phyloP scores from a whole-genome alignment of 805 yeast species.

The Nakazawaea holstii region DNA sequence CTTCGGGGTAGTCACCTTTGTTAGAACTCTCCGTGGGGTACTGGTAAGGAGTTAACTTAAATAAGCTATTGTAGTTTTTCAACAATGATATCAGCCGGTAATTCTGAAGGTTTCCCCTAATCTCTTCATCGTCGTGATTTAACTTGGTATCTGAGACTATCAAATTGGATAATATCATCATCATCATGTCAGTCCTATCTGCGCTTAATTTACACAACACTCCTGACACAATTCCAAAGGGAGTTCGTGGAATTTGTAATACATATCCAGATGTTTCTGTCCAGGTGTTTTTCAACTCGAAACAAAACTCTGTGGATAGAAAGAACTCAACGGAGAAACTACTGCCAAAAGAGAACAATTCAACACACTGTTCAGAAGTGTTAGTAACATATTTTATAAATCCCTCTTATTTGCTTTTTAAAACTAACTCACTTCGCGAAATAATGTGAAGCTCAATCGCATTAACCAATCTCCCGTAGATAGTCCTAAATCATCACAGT shows the following conservation, averaged over 20 bases:
- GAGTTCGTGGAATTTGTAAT: background rate
- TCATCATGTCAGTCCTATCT: background rate
- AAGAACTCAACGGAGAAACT: background rate
- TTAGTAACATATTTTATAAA: background rate
- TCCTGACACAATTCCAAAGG: slow-evolving; percentile 3
- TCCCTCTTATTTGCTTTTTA: background rate
- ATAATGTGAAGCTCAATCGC: background rate
- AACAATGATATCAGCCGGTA: background rate
- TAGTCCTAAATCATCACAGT: background rate
- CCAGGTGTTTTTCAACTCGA: background rate
- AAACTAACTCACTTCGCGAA: background rate
- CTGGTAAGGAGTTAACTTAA: no score
- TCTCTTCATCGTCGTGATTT: background rate
- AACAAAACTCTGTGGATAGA: background rate
- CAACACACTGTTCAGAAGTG: background rate
- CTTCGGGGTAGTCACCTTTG: no score
- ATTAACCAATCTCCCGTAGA: background rate
- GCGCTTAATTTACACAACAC: background rate
- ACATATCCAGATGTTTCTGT: background rate
- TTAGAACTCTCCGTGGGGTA: no score
- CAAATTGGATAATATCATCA: background rate
- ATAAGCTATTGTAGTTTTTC: no score
- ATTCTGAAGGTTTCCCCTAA: background rate
- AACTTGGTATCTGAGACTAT: background rate
- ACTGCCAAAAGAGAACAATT: background rate